Base-by-base conservation (phyloP, 257 asterid species). In the Apocynum venetum region DNA sequence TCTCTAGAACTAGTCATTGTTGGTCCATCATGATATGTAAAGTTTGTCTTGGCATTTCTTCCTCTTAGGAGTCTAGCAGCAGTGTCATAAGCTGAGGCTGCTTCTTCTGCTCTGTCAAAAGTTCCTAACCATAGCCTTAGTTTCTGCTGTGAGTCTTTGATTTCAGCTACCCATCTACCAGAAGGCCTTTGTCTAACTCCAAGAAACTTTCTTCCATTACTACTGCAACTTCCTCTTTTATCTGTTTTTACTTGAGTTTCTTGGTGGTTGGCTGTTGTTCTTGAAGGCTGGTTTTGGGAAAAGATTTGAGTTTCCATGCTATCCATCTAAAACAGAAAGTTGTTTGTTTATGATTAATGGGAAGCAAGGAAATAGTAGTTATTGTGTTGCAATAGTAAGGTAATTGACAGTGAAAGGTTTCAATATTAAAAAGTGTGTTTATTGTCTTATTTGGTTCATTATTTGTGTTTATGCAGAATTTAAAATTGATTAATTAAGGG, bases 161-260 rank as follows among this genome's bases (percentile, higher is more conserved):
- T 84, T 66, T 84, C 85, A 19, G 88, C 85, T 4, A 84, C 87
- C 87, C 87, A 84, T 84, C 85, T 84, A 12, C 85, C 83, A 12
- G 87, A 81, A 3, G 84, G 82, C 52, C 88, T 79, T 65, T 84
- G 88, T 75, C 88, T 79, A 19, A 81, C 88, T 51, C 88, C 85
- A 19, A 84, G 44, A 71, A 59, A 84, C 66, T 48, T 84, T 60
- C 38, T 84, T 47, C 68, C 80, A 10, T 55, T 44, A 6, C 61
- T 44, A 6, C 64, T 59, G 38, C 35, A 11, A 38, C 25, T 71
- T 13, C 52, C 57, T 57, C 25, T 19, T 64, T 4, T 57, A 4
- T 65, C 8, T 49, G 2, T 38, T 44, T 48, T 49, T 51, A 2
- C 71, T 59, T 43, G 53, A 20, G 53, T 75, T 60, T 75, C 75